Percentiles rank a stretch among this genome's conserved stretches.
These are phyloP conservation scores for Thuidium tamariscinum DNA, from an alignment of 225 moss, liverwort and hornwort genomes.

Conservation along the genomic window DNA sequence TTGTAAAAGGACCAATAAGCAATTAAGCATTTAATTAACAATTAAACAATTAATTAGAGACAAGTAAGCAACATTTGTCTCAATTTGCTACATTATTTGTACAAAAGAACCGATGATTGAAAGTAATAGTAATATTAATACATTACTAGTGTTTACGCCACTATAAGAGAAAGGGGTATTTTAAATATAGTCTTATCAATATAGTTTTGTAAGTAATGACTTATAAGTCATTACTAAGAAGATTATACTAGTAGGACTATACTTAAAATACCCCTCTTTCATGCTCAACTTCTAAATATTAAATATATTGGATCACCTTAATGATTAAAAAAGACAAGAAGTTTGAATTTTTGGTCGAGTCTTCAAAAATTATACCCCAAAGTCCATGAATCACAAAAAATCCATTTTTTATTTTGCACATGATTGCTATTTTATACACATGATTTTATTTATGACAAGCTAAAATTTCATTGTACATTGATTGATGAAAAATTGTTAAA, in stretches of 20 bases:
- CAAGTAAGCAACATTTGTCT: fast-evolving
- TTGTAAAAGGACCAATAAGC: neutral
- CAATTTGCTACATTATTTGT: neutral
- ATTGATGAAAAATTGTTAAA: neutral
- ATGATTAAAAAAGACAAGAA: neutral
- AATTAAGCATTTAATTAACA: too few species aligned
- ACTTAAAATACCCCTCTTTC: too few species aligned
- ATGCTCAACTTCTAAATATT: too few species aligned
- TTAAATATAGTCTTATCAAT: too few species aligned
- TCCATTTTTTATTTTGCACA: neutral
- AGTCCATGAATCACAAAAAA: neutral
- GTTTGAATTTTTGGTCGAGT: neutral
- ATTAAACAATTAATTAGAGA: neutral
- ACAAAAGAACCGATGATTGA: fast-evolving
- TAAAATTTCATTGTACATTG: neutral
- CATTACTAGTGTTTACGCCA: neutral
- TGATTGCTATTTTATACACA: neutral
- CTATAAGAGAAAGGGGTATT: too few species aligned
- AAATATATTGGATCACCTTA: too few species aligned
- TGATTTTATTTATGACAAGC: neutral
- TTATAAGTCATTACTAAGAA: too few species aligned
- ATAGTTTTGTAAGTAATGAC: too few species aligned
- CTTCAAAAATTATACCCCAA: neutral
- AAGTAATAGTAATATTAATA: neutral
- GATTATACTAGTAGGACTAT: too few species aligned